These are phyloP conservation scores for Fusarium nisikadoi DNA, from an alignment of 2,329 filamentous ascomycete species.

Conservation along the genomic window DNA sequence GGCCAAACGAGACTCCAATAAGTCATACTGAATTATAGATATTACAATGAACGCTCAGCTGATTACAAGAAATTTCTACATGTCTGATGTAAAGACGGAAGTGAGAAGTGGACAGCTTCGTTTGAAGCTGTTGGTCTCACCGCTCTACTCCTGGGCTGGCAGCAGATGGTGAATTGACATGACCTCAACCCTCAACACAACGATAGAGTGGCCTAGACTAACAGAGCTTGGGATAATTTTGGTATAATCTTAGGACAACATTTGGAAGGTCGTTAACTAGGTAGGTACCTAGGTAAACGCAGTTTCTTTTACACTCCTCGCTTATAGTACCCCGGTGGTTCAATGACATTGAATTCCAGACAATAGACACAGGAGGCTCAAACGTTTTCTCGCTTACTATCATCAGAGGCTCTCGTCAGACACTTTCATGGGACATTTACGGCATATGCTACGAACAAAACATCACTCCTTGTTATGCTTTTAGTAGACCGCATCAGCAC, in stretches of 20 bases:
- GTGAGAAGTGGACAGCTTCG: not conserved
- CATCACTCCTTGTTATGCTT: not conserved
- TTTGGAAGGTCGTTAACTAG: not conserved
- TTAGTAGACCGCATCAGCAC: too few species aligned
- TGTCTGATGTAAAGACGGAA: not conserved
- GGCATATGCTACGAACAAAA: not conserved
- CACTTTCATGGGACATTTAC: not conserved
- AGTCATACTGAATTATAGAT: too few species aligned
- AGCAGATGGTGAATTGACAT: too few species aligned
- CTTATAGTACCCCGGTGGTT: accelerated
- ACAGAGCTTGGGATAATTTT: not conserved
- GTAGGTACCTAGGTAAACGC: too few species aligned
- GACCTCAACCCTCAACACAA: too few species aligned
- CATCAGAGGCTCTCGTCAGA: accelerated
- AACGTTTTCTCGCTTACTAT: not conserved
- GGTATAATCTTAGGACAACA: not conserved
- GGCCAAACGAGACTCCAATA: not conserved
- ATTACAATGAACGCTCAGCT: too few species aligned
- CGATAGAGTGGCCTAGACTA: too few species aligned
- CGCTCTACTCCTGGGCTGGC: too few species aligned
- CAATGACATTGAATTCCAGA: not conserved
- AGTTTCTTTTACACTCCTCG: not conserved
- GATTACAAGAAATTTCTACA: not conserved
- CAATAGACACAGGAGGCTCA: not conserved
- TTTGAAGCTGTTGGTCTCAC: not conserved